Conservation (phyloP, 139 green algal species). For the Coelastrella sp. region DNA sequence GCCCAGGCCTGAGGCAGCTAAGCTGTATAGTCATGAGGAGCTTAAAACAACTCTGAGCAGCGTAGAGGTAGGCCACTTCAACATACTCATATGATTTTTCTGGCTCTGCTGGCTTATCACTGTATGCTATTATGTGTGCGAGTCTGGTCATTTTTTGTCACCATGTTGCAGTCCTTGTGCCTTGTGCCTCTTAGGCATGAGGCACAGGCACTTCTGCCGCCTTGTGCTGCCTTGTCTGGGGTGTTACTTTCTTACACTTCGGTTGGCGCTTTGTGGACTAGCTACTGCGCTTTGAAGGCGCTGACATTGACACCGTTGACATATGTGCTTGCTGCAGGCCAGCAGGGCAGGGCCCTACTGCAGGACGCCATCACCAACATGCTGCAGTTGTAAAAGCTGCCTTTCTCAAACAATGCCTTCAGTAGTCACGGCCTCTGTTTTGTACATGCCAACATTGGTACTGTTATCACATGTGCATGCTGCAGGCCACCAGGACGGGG, state of each 20-base stretch:
- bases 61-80: background rate
- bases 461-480: background rate
- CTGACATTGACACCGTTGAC: background rate
- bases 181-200: background rate
- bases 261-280: too few relatives aligned
- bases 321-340: background rate
- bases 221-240: background rate
- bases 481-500: conserved; percentile 44
- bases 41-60: conserved; percentile 36
- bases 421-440: too few relatives aligned
- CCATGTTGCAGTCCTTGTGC: background rate
- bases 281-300: background rate
- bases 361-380: background rate
- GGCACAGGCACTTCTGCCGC: background rate
- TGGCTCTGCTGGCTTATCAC: background rate
- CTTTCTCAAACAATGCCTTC: conserved; percentile 70
- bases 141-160: background rate
- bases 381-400: background rate
- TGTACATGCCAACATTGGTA: too few relatives aligned
- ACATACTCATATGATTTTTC: too few relatives aligned
- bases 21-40: background rate
- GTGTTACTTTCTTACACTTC: background rate
- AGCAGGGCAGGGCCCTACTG: conserved; percentile 43
- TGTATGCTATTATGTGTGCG: background rate
- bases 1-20: background rate